Evolutionary conservation across 2,329 filamentous ascomycete species (phyloP).

Genomic region (Alternaria metachromatica): DNA sequence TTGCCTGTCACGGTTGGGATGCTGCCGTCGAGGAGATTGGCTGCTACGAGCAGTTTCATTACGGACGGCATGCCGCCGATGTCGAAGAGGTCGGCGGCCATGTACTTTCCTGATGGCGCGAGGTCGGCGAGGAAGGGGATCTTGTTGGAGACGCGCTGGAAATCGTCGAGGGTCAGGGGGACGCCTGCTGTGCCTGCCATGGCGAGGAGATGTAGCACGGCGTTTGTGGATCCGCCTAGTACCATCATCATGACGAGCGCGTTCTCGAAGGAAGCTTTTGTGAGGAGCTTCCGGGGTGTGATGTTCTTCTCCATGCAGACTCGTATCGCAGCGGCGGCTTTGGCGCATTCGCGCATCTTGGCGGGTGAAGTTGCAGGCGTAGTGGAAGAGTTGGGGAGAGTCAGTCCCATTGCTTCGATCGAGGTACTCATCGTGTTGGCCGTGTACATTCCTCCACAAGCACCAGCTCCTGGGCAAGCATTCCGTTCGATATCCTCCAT

Average conservation of each 20-base stretch:
- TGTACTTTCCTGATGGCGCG: conserved; percentile 81
- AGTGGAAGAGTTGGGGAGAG: conserved; percentile 81
- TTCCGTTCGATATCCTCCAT: conserved; percentile 82
- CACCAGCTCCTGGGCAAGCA: conserved; percentile 79
- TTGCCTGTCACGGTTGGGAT: conserved; percentile 85
- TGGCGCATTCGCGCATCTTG: conserved; percentile 86
- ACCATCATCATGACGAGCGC: conserved; percentile 90
- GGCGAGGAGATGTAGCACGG: conserved; percentile 85
- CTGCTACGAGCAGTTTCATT: conserved; percentile 82
- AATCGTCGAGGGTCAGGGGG: conserved; percentile 77
- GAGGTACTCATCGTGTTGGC: conserved; percentile 88
- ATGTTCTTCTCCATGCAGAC: conserved; percentile 84
- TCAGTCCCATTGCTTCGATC: conserved; percentile 74
- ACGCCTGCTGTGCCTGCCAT: conserved; percentile 88
- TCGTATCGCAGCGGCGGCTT: conserved; percentile 78
- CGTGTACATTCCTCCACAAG: conserved; percentile 92
- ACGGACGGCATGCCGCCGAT: conserved; percentile 86
- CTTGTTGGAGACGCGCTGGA: conserved; percentile 80
- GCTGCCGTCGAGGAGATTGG: conserved; percentile 75
- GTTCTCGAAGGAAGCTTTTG: conserved; percentile 82
- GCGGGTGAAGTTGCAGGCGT: conserved; percentile 81
- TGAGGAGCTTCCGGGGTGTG: conserved; percentile 79
- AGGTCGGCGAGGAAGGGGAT: conserved; percentile 88
- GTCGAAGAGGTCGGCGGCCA: conserved; percentile 87
- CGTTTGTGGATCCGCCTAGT: conserved; percentile 88